Evolutionary conservation across 805 yeast genomes (phyloP).

Genomic region (Cyberlindnera samutprakarnensis): DNA sequence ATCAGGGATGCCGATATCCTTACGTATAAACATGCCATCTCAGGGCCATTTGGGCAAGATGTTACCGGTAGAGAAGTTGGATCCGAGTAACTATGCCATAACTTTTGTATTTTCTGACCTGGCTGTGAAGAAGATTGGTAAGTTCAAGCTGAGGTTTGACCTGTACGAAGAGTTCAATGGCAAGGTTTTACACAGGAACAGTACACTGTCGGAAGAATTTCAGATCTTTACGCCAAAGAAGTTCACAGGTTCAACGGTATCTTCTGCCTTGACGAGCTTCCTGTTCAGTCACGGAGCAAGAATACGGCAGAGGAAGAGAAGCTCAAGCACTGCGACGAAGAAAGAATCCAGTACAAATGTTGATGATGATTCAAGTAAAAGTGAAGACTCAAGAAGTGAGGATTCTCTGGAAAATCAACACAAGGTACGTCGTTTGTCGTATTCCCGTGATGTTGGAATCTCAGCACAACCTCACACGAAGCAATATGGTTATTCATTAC

Average conservation of each 20-base stretch:
- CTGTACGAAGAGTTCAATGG: conserved; percentile 22
- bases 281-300: conserved; percentile 25
- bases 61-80: conserved; percentile 11
- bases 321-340: conserved; percentile 1
- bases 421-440: too few species aligned
- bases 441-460: too few species aligned
- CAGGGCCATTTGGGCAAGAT: conserved; percentile 6
- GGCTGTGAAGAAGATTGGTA: conserved; percentile 22
- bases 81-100: conserved; percentile 17
- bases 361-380: too few species aligned
- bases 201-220: conserved; percentile 14
- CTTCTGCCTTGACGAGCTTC: conserved; percentile 23
- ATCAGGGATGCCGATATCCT: conserved; percentile 20
- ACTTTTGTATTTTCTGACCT: conserved; percentile 26
- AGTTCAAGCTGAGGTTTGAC: conserved; percentile 20
- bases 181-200: conserved; percentile 15
- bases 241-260: conserved; percentile 24
- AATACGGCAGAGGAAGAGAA: conserved; percentile 24
- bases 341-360: background rate
- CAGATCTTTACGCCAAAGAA: conserved; percentile 26
- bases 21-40: conserved; percentile 10
- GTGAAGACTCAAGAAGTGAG: too few species aligned
- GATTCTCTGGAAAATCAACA: too few species aligned
- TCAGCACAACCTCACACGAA: too few species aligned
- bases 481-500: too few species aligned